Evolutionary conservation across 495 filamentous ascomycete species (phyloP).

Genomic region (Penicilliopsis zonata): DNA sequence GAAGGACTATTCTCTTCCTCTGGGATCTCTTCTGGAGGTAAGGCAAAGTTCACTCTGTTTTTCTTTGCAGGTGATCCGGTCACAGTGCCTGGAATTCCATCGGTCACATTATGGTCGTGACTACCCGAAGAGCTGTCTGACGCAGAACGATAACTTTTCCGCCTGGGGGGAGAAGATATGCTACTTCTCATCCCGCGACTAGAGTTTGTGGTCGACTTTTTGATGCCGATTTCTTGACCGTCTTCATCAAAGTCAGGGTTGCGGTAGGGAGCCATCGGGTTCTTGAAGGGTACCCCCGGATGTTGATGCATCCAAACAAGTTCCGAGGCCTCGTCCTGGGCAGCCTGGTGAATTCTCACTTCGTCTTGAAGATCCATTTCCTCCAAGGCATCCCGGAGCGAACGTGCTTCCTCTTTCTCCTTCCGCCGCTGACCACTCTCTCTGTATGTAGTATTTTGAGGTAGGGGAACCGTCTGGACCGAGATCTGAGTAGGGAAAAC

Average conservation of each 20-base stretch:
- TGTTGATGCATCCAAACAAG: conserved; percentile 78
- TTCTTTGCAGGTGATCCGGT: conserved; percentile 20
- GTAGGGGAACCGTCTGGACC: conserved; percentile 14
- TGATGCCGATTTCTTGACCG: conserved; percentile 42
- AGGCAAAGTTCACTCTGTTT: conserved; percentile 30
- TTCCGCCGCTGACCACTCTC: conserved; percentile 73
- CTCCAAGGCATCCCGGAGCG: conserved; percentile 67
- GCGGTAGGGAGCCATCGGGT: conserved; percentile 47
- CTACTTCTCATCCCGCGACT: conserved; percentile 32
- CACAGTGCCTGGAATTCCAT: conserved; percentile 5
- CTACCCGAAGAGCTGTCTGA: conserved; percentile 39
- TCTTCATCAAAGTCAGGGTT: conserved; percentile 25
- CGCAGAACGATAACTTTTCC: conserved; percentile 26
- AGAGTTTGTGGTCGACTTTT: conserved; percentile 50
- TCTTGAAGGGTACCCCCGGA: conserved; percentile 39
- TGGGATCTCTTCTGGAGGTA: conserved; percentile 16
- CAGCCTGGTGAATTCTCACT: conserved; percentile 54
- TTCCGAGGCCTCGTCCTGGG: conserved; percentile 77
- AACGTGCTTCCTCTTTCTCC: conserved; percentile 74
- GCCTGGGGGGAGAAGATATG: conserved; percentile 13
- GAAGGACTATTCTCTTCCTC: too few relatives aligned
- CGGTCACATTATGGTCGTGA: conserved; percentile 3
- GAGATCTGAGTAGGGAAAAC: conserved; percentile 29
- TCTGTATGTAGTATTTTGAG: conserved; percentile 53
- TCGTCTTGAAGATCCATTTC: conserved; percentile 69